Evolutionary conservation across 148 eudicot genomes (phyloP).

Genomic region (Cornus florida): DNA sequence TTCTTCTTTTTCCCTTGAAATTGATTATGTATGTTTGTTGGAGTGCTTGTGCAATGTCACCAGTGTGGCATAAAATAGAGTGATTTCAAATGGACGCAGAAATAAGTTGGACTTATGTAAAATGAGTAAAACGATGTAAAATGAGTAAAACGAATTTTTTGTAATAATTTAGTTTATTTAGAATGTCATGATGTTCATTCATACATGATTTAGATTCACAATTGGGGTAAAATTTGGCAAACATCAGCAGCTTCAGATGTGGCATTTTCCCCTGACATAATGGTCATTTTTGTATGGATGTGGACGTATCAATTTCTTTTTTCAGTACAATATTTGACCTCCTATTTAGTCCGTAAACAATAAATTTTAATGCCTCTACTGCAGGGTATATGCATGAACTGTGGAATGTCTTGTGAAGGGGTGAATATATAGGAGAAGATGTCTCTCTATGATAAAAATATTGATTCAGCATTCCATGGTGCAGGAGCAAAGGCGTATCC

Average conservation of each 20-base stretch:
- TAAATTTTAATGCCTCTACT: not conserved
- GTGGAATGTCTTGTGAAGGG: conserved; percentile 3
- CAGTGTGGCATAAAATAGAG: not conserved
- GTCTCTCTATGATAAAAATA: conserved; percentile 32
- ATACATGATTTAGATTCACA: not conserved
- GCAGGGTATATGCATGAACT: conserved; percentile 15
- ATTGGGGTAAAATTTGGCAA: not conserved
- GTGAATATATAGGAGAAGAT: conserved; percentile 18
- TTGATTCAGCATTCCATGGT: conserved; percentile 36
- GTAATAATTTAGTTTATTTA: not conserved
- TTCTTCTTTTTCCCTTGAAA: not conserved
- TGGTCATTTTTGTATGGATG: not conserved
- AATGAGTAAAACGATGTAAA: not conserved
- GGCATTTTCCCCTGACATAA: not conserved
- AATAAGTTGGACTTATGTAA: not conserved
- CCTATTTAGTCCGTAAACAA: not conserved
- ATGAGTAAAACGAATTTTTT: not conserved
- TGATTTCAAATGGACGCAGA: not conserved
- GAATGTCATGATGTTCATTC: not conserved
- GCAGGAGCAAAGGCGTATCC: conserved; percentile 53
- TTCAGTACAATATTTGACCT: not conserved
- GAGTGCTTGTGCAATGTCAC: not conserved
- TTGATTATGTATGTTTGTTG: not conserved
- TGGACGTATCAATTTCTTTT: not conserved
- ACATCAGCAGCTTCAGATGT: conserved; percentile 2